Evolutionary conservation across 139 green algal genomes (phyloP).

Genomic region (Chlamydomonas incerta): DNA sequence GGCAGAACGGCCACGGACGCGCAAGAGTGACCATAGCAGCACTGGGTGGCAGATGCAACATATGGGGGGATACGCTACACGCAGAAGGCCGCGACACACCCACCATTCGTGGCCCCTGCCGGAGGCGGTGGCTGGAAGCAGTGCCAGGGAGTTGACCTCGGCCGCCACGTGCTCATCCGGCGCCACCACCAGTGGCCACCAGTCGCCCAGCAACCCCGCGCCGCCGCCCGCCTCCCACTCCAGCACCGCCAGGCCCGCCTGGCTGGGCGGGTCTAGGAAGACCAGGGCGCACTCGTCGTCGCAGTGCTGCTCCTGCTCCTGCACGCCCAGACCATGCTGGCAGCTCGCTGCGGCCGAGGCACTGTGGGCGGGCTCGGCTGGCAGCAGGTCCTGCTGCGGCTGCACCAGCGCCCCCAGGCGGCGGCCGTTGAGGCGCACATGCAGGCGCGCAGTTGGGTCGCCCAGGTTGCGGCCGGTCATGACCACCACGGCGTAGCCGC

Average conservation of each 20-base stretch:
- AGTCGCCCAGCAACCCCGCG: conserved; percentile 9
- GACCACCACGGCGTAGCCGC: not conserved
- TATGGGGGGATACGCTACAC: too few relatives aligned
- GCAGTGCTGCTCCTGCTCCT: not conserved
- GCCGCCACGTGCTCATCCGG: not conserved
- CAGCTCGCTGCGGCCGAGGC: not conserved
- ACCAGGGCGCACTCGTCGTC: not conserved
- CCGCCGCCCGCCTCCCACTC: conserved; percentile 15
- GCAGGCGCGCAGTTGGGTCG: not conserved
- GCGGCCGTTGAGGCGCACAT: conserved; percentile 17
- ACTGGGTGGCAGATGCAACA: too few relatives aligned
- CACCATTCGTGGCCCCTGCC: too few relatives aligned
- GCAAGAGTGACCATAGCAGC: too few relatives aligned
- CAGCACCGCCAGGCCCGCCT: conserved; percentile 9
- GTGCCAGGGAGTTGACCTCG: conserved; percentile 3
- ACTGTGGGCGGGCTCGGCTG: too few relatives aligned
- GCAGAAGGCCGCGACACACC: too few relatives aligned
- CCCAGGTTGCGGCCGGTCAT: not conserved
- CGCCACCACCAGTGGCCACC: conserved; percentile 33
- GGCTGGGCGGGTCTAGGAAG: not conserved
- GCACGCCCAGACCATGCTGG: not conserved
- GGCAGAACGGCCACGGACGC: too few relatives aligned
- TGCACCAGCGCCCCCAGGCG: not conserved
- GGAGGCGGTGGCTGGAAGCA: not conserved
- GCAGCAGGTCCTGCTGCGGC: not conserved